Conservation (phyloP, 768 basidiomycete species). For the Pulveroboletus sp. region DNA sequence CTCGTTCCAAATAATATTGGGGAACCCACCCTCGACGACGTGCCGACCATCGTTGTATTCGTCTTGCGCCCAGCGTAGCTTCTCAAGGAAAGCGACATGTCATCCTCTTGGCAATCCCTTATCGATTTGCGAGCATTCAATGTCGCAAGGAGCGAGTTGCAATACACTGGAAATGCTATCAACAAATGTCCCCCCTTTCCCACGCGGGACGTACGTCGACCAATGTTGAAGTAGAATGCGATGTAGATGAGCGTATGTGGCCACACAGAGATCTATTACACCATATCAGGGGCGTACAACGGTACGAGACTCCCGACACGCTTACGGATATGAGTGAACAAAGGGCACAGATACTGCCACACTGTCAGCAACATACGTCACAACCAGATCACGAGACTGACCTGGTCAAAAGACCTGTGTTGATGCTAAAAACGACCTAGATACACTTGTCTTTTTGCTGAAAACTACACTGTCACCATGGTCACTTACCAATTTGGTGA, state of each 20-base stretch:
- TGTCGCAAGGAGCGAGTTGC: slow-evolving; percentile 59
- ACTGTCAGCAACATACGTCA: slow-evolving; percentile 3
- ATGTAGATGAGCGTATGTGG: slow-evolving; percentile 54
- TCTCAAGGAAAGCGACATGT: slow-evolving; percentile 17
- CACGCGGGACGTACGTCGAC: slow-evolving; percentile 44
- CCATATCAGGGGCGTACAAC: not conserved
- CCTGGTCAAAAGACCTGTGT: slow-evolving; percentile 36
- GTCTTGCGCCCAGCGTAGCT: slow-evolving; percentile 3
- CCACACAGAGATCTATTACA: slow-evolving; percentile 43
- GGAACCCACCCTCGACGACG: slow-evolving; percentile 6
- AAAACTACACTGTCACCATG: not conserved
- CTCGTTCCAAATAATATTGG: no score
- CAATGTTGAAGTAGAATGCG: slow-evolving; percentile 58
- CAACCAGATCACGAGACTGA: slow-evolving; percentile 5
- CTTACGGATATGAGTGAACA: slow-evolving; percentile 51
- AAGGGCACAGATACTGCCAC: slow-evolving; percentile 45
- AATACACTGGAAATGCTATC: slow-evolving; percentile 42
- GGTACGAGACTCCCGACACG: not conserved
- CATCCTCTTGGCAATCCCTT: slow-evolving; percentile 18
- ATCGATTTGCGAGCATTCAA: slow-evolving; percentile 54
- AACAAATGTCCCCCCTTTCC: not conserved
- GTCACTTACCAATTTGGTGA: slow-evolving; percentile 39
- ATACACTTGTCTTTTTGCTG: not conserved
- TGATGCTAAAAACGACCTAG: slow-evolving; percentile 55
- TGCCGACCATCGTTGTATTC: not conserved